Base-by-base conservation (phyloP, 1,284 basidiomycete genomes). In the Ustilago xerochloae region DNA sequence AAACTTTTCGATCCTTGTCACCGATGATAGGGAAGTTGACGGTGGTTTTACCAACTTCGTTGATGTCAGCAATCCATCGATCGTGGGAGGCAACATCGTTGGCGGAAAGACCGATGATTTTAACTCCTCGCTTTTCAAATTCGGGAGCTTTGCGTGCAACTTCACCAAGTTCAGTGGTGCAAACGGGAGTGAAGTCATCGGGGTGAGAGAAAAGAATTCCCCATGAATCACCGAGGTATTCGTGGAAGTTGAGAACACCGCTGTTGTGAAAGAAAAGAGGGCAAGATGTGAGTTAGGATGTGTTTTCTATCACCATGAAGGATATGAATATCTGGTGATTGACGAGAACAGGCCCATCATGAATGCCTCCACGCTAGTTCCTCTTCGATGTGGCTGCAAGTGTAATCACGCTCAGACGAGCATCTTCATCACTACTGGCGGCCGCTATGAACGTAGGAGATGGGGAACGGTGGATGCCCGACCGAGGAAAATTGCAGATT, bases 11-110 rank as follows among this genome's bases (percentile, higher is more conserved):
- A 83, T 94, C 91, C 51, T 89, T 88, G 84, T 99, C 96, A 59
- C 93, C 95, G 75, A 99, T 97, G 85, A 98, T 98, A 67, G 96
- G 97, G 89, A 93, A 98, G 74, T 91, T 86, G 74, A 98, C 90
- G 56, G 89, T 85, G 24, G 92, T 93, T 28, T 91, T 91, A 79
- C 81, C 80, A 53, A 90, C 91, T 58, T 91, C 90, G 84, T 95
- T 91, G 77, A 86, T 86, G 85, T 99, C 96, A 85, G 92, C 85
- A 75, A 97, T 91, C 96, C 96, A 99, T 66, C 88, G 87, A 75
- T 91, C 85, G 88, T 99, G 97, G 46, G 80, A 82, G 16, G 89
- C 86, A 69, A 99, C 89, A 79, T 89, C 90, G 86, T 99, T 98
- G 84, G 94, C 94, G 49, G 93, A 97, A 65, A 99, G 90, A 41